Evolutionary conservation across 371 early-diverging fungal species (phyloP), one percentile per base, ranked within the genome.

Genomic region (Basidiobolus heterosporus): DNA sequence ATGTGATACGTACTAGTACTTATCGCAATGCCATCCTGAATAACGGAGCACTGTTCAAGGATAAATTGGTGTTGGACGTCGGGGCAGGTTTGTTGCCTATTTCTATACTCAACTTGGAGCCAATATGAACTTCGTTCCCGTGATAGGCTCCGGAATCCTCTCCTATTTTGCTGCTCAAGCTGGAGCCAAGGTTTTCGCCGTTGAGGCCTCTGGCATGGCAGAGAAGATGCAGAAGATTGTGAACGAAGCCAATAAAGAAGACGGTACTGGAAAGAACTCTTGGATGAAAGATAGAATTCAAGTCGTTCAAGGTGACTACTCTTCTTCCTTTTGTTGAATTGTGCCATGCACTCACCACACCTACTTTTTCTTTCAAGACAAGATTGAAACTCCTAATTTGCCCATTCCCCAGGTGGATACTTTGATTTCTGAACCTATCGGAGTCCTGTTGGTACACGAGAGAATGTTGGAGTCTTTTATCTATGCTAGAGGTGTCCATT

Each of bases 121-220:
- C 17, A 11, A 30, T 5, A 3, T 30, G 9, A 30, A 3, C 30
- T 9, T 9, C n/a, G 22, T 35, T 19, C 30, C 24, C 16, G 37
- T 11, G 7, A 3, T 38, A 66, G 66, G 80, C 7, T 77, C 83
- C 39, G 94, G 97, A 8, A 91, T 97, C 40, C 67, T 97, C 41
- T 88, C 91, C 4, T 95, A 84, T 61, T 93, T 94, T 60, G 86
- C 94, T 13, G 90, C 77, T 11, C 84, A 88, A 57, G 89, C 91
- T 2, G 94, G 93, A 0, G 92, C 94, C 11, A 82, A 85, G 47
- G 92, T 96, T 2, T 91, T 85, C 54, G 93, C 94, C 1, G 82
- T 97, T 6, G 98, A 97, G 59, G 97, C 95, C 2, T 90, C 91
- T n/a, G 75, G 68, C 8, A 92, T 97, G 94, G 93, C 97, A 0